phyloP scores from a whole-genome alignment of 495 filamentous ascomycete species.

The Aspergillus bridgeri region DNA sequence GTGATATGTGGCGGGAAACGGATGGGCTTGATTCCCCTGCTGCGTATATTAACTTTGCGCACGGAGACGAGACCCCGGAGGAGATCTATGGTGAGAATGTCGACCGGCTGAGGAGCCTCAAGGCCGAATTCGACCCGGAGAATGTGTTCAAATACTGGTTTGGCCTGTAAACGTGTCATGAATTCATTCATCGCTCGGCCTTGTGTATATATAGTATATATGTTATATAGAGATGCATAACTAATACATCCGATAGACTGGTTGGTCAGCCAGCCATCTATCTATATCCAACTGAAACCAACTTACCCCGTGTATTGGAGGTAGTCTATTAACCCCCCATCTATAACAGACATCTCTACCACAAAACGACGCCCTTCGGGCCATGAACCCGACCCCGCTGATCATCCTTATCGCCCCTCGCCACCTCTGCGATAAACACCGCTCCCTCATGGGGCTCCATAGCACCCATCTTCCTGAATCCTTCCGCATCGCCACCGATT shows the following conservation, averaged over 20 bases:
- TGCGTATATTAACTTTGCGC: slow-evolving; percentile 1
- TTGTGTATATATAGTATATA: not conserved
- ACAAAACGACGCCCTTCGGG: not conserved
- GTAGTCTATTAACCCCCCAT: too few relatives aligned
- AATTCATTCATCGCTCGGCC: too few relatives aligned
- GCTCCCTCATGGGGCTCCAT: slow-evolving; percentile 3
- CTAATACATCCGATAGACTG: not conserved
- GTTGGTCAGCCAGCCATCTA: not conserved
- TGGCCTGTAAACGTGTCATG: not conserved
- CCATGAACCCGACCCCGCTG: not conserved
- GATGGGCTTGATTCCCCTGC: not conserved
- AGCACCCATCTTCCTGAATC: slow-evolving; percentile 19
- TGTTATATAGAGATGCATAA: not conserved
- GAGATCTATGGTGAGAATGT: slow-evolving; percentile 3
- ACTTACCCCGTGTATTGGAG: too few relatives aligned
- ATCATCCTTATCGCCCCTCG: not conserved
- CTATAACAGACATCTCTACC: not conserved
- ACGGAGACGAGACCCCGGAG: slow-evolving; percentile 2
- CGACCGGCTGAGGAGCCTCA: slow-evolving; percentile 1
- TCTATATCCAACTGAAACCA: not conserved
- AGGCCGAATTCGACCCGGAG: not conserved
- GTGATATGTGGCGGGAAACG: not conserved
- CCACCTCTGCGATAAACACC: slow-evolving; percentile 1
- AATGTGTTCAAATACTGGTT: not conserved
- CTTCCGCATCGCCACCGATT: slow-evolving; percentile 17